Conservation (phyloP, 1,284 basidiomycete species). For the Irpex sp. region DNA sequence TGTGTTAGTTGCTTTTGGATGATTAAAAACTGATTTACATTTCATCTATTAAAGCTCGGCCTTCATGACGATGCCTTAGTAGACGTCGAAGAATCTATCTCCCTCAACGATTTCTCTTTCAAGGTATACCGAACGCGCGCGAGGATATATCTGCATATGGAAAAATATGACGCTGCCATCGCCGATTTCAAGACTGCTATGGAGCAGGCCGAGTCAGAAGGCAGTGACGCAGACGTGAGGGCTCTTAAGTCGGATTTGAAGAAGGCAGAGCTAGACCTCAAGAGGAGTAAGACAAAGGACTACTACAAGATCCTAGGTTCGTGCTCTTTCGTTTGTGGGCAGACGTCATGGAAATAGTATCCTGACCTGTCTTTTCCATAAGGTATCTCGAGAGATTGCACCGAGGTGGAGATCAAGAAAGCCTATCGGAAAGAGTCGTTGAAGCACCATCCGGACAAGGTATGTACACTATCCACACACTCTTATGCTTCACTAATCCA, state of each 20-base stretch:
- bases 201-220: conserved; percentile 62
- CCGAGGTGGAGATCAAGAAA: conserved; percentile 75
- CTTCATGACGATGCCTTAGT: conserved; percentile 63
- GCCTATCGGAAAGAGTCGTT: conserved; percentile 74
- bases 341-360: background rate
- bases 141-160: conserved; percentile 70
- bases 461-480: conserved; percentile 21
- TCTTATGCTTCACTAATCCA: conserved; percentile 1
- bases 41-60: conserved; percentile 43
- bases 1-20: conserved; percentile 22
- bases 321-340: conserved; percentile 1
- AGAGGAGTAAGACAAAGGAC: conserved; percentile 83
- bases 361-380: background rate
- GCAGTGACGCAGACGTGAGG: conserved; percentile 58
- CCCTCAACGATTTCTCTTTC: conserved; percentile 64
- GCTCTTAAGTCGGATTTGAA: conserved; percentile 64
- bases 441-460: conserved; percentile 84
- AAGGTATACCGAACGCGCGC: conserved; percentile 87
- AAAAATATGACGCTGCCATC: conserved; percentile 72
- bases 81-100: conserved; percentile 70
- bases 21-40: background rate
- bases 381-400: conserved; percentile 53
- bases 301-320: conserved; percentile 74
- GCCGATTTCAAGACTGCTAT: conserved; percentile 78
- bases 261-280: conserved; percentile 75